A percentile compares a stretch with the other conserved stretches of the same genome.
Evolutionary conservation across 257 asterid species (phyloP).

Genomic region (Hygrophila difformis): DNA sequence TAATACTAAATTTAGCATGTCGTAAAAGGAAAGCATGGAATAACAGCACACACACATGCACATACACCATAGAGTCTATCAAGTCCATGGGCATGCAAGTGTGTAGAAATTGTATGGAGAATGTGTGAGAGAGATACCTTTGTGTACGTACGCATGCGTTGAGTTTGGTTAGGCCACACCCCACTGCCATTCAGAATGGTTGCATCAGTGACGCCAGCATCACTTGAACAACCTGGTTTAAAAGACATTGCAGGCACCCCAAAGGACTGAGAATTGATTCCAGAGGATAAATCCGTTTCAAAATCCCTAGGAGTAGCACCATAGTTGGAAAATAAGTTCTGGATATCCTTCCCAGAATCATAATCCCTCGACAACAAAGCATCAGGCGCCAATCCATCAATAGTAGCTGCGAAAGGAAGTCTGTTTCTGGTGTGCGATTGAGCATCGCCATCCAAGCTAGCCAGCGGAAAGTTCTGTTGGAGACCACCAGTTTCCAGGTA

Average conservation of each 20-base stretch:
- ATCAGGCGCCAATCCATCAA: constrained; percentile 80
- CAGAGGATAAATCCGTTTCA: constrained; percentile 74
- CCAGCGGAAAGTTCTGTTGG: constrained; percentile 55
- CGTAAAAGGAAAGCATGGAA: no score
- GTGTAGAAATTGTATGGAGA: neutral
- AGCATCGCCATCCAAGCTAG: constrained; percentile 60
- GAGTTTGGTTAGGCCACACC: constrained; percentile 81
- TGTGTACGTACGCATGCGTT: constrained; percentile 88
- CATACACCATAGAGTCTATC: no score
- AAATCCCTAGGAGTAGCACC: constrained; percentile 61
- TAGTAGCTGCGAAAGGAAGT: constrained; percentile 40
- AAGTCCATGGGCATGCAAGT: neutral
- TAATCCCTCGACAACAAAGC: constrained; percentile 82
- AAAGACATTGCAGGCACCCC: constrained; percentile 61
- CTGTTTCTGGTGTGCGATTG: constrained; percentile 61
- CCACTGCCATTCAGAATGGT: constrained; percentile 48
- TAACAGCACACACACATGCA: no score
- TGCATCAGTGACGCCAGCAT: constrained; percentile 51
- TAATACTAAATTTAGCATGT: neutral
- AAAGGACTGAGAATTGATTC: constrained; percentile 61
- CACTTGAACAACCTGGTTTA: constrained; percentile 66
- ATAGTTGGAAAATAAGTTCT: constrained; percentile 63
- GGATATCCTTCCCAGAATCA: constrained; percentile 89
- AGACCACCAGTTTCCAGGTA: constrained; percentile 69
- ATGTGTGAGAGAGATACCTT: constrained; percentile 36